A percentile compares a stretch with the other conserved stretches of the same genome.
Evolutionary conservation across 306 rosid genomes (phyloP).

Genomic region (Quercus variabilis): DNA sequence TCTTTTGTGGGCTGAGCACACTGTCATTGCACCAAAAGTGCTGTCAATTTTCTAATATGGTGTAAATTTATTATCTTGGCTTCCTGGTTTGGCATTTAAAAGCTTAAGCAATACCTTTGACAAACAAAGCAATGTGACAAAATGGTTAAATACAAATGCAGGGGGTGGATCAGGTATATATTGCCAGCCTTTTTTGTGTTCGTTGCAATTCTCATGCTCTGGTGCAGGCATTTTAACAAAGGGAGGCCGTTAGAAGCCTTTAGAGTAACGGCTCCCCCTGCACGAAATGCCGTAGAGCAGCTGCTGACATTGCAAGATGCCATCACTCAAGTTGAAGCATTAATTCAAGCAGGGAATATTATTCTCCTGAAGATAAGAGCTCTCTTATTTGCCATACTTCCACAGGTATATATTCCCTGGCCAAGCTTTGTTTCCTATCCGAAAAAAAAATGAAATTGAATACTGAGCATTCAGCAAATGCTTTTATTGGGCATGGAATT

Average conservation of each 20-base stretch:
- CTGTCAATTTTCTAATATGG: background rate
- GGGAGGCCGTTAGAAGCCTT: slow-evolving; percentile 62
- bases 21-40: background rate
- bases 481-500: background rate
- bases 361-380: slow-evolving; percentile 84
- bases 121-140: slow-evolving; percentile 7
- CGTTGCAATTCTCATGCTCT: slow-evolving; percentile 61
- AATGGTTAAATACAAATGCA: slow-evolving; percentile 31
- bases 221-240: slow-evolving; percentile 57
- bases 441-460: background rate
- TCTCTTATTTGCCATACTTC: slow-evolving; percentile 73
- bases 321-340: slow-evolving; percentile 68
- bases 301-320: slow-evolving; percentile 79
- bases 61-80: background rate
- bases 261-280: slow-evolving; percentile 60
- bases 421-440: background rate
- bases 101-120: slow-evolving; percentile 5
- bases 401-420: slow-evolving; percentile 56
- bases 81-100: background rate
- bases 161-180: slow-evolving; percentile 82
- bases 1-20: background rate
- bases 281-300: slow-evolving; percentile 84
- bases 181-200: slow-evolving; percentile 59
- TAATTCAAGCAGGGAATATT: slow-evolving; percentile 81
- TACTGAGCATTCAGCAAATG: background rate